Base-by-base conservation (phyloP, 2,329 filamentous ascomycete genomes). In the Clonostachys byssicola region DNA sequence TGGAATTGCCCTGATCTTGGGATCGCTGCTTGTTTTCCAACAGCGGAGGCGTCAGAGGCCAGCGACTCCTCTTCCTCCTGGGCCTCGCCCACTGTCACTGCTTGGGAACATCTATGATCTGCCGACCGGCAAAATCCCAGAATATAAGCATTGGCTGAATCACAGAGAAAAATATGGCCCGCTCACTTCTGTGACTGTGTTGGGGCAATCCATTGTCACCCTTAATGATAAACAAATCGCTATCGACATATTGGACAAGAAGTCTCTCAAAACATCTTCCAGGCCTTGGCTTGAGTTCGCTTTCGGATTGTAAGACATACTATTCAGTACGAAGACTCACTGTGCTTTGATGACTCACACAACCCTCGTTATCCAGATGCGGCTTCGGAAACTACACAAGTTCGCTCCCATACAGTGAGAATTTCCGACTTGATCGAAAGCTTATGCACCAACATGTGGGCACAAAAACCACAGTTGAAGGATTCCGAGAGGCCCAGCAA, bases 61-160 rank as follows among this genome's bases (percentile, higher is more conserved):
- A 30, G 23, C 9, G 3, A 9, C 10, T 30, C 18, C 18, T 12
- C 45, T 47, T 5, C 60, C 48, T 40, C 62, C 52, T 42, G 62
- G 53, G 35, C 66, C 54, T 54, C 59, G 47, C 7, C 61, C 61
- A 1, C 52, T 70, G 10, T 68, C 71, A 0, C 40, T 77, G 3
- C 40, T 77, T 13, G 74, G 74, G 10, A 77, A 77, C 51, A 47
- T 75, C 12, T 55, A 55, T 4, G 72, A 77, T 49, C 52, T 75
- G 14, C 74, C 73, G 1, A 54, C 61, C 1, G 44, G 52, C 2
- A 59, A 56, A 4, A 44, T 43, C 7, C 56, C 54, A 2, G 64
- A 67, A 34, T 63, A 54, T 49, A 49, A 60, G 36, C 60, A 67
- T 45, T 69, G 65, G 65, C 35, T 62, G 2, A 54, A 60, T 36